Percentiles rank a stretch among this genome's conserved stretches.
phyloP scores from a whole-genome alignment of 2,329 filamentous ascomycete genomes.

The Claviceps purpurea region DNA sequence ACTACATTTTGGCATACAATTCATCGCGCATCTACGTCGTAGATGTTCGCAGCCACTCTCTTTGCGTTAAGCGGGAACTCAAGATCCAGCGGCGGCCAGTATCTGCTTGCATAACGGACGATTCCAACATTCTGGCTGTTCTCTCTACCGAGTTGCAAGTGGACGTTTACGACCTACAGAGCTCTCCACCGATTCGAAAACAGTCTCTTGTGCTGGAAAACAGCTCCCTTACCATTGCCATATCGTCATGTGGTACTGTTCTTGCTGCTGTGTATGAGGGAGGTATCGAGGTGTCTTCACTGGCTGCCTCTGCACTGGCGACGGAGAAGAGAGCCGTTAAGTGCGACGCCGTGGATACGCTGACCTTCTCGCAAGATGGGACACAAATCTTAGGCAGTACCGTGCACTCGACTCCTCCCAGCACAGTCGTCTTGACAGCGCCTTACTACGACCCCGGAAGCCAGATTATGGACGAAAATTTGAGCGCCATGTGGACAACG shows the following conservation, averaged over 20 bases:
- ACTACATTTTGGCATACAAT: constrained; percentile 66
- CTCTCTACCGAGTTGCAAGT: constrained; percentile 72
- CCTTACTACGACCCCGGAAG: constrained; percentile 66
- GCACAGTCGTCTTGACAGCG: constrained; percentile 63
- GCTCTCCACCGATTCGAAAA: constrained; percentile 52
- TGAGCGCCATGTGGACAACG: constrained; percentile 71
- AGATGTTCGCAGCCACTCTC: constrained; percentile 45
- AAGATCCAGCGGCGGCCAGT: constrained; percentile 66
- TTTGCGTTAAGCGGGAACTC: constrained; percentile 61
- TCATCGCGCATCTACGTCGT: constrained; percentile 75
- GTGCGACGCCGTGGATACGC: constrained; percentile 59
- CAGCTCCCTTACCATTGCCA: constrained; percentile 60
- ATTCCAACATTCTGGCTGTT: constrained; percentile 64
- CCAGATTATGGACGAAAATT: constrained; percentile 51
- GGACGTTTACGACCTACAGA: constrained; percentile 64
- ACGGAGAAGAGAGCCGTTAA: constrained; percentile 65
- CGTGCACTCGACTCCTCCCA: constrained; percentile 47
- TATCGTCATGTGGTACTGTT: constrained; percentile 71
- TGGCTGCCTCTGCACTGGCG: constrained; percentile 48
- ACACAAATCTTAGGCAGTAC: constrained; percentile 69
- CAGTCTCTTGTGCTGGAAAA: constrained; percentile 68
- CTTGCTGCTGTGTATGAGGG: constrained; percentile 75
- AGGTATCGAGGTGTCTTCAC: constrained; percentile 75
- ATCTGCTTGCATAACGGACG: constrained; percentile 65
- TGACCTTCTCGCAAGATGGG: constrained; percentile 66